Evolutionary conservation across 257 asterid genomes (phyloP).

Genomic region (Oldenlandia corymbosa): DNA sequence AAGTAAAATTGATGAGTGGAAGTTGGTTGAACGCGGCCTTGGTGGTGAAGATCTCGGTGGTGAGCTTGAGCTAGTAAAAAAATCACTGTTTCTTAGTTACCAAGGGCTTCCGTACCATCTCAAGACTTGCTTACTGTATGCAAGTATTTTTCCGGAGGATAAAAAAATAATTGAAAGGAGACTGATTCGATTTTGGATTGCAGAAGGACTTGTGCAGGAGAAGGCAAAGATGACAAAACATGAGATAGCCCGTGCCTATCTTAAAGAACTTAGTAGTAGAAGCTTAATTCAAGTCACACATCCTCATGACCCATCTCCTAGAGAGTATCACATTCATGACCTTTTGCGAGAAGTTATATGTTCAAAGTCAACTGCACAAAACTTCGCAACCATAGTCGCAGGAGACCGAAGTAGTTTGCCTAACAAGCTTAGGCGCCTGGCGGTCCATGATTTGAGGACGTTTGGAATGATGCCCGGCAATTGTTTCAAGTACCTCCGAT

Average conservation of each 20-base stretch:
- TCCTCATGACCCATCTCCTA: neutral
- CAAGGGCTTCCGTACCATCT: constrained; percentile 10
- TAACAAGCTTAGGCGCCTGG: constrained; percentile 9
- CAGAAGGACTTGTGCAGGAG: constrained; percentile 29
- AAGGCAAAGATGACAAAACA: constrained; percentile 13
- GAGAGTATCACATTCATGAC: constrained; percentile 21
- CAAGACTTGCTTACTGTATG: constrained; percentile 1
- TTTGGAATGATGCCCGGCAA: neutral
- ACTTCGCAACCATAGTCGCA: neutral
- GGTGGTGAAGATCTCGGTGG: constrained; percentile 6
- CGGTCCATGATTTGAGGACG: neutral
- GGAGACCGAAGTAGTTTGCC: neutral
- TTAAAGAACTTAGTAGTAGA: constrained; percentile 21
- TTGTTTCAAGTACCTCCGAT: constrained; percentile 11
- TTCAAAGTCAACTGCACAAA: constrained; percentile 1
- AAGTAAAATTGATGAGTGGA: constrained; percentile 6
- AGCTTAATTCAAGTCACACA: constrained; percentile 25
- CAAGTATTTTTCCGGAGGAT: constrained; percentile 19
- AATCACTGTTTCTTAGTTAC: constrained; percentile 13
- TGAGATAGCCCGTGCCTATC: constrained; percentile 26
- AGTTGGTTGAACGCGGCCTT: constrained; percentile 3
- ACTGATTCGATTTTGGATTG: constrained; percentile 26
- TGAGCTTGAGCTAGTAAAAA: neutral
- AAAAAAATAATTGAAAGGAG: neutral
- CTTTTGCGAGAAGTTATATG: constrained; percentile 11